phyloP scores from a whole-genome alignment of 2,329 filamentous ascomycete genomes.

The Plenodomus lindquistii region DNA sequence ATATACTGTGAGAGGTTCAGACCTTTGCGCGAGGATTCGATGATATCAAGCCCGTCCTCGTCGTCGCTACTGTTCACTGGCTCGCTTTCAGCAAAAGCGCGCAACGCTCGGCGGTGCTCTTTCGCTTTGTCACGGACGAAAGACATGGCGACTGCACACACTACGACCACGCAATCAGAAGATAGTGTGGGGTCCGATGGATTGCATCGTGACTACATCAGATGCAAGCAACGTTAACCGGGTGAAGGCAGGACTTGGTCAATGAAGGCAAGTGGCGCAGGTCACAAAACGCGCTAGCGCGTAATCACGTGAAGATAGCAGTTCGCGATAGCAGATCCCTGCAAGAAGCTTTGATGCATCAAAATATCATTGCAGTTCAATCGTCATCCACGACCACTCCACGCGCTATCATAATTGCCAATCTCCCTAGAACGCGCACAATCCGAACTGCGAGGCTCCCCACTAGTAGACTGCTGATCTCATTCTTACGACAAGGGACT shows the following conservation, averaged over 20 bases:
- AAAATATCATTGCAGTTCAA: slow-evolving; percentile 12
- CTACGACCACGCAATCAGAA: too few relatives aligned
- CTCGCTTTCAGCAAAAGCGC: slow-evolving; percentile 33
- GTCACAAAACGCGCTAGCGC: slow-evolving; percentile 21
- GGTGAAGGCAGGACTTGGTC: not conserved
- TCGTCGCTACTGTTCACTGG: slow-evolving; percentile 39
- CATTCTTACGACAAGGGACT: not conserved
- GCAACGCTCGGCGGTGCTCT: slow-evolving; percentile 21
- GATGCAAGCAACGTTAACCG: not conserved
- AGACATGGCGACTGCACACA: slow-evolving; percentile 19
- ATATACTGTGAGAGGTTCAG: slow-evolving; percentile 41
- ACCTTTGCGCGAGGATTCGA: slow-evolving; percentile 37
- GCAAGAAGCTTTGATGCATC: slow-evolving; percentile 1
- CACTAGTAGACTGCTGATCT: not conserved
- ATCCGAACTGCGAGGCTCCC: not conserved
- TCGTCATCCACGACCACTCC: slow-evolving; percentile 4
- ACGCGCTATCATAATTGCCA: not conserved
- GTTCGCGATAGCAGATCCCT: slow-evolving; percentile 3
- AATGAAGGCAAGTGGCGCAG: not conserved
- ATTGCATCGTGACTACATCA: not conserved
- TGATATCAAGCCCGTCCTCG: slow-evolving; percentile 49
- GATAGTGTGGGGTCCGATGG: too few relatives aligned
- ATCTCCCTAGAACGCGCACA: not conserved
- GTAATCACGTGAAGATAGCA: slow-evolving; percentile 33
- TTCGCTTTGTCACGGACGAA: slow-evolving; percentile 14